Base-by-base conservation (phyloP, 176 grass and related monocot genomes). In the Areca catechu region DNA sequence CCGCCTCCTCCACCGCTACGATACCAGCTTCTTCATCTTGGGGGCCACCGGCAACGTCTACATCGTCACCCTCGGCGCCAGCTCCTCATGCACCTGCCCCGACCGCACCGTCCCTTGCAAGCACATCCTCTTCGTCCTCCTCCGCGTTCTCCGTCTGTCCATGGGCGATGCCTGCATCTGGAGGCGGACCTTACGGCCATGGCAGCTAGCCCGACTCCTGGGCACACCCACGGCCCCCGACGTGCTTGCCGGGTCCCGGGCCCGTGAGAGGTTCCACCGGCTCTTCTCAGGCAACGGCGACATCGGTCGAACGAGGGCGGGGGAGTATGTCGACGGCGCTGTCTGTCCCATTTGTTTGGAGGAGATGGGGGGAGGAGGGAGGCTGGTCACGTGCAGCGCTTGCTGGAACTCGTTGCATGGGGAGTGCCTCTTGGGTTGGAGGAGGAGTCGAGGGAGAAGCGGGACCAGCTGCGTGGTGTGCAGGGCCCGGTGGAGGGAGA, bases 71-170 rank as follows among this genome's bases (percentile, higher is more conserved):
- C 75, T 98, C 17, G 28, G 73, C 1, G 48, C 71, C 19, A 1
- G 54, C 2, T 84, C 93, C 15, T 66, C 78, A 48, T 98, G 93
- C 93, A 83, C 84, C 30, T 98, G 93, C 72, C 87, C 93, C 0
- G 93, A 98, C 78, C 73, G 75, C 17, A 50, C 75, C 16, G 72
- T 30, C 20, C 91, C 93, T 1, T 92, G 93, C 93, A 92, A 98
- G 71, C 93, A 97, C 69, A 68, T 97, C 76, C 83, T 97, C 22
- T 97, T 92, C 68, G 87, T 97, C 24, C 75, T 97, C 49, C 78
- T 97, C 56, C 93, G 93, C 55, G 93, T 88, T 49, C 85, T 97
- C 16, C 82, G 88, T 20, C 72, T 87, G 5, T 78, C 87, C 6
- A 68, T 97, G 19, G 78, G 88, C 57, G 93, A 91, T 54, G 87